Conservation (phyloP, 331 rosid species). For the Phaseolus coccineus region DNA sequence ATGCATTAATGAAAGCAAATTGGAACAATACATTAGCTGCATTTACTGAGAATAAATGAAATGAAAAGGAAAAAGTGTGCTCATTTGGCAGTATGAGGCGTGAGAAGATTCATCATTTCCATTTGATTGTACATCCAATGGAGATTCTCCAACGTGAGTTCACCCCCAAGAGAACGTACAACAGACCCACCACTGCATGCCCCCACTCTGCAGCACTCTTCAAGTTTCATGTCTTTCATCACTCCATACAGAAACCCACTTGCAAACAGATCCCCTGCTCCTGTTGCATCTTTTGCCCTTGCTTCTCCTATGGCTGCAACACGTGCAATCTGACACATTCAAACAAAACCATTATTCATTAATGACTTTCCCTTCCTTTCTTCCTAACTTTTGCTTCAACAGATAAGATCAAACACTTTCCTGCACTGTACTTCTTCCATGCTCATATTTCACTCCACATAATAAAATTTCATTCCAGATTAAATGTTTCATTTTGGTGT, state of each 20-base stretch:
- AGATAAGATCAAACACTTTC: neutral
- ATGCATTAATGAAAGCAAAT: conserved; percentile 19
- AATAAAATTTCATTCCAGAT: too few relatives aligned
- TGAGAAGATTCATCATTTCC: conserved; percentile 69
- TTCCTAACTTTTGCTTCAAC: neutral
- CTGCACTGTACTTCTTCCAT: neutral
- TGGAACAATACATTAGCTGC: conserved; percentile 32
- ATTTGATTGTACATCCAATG: conserved; percentile 89
- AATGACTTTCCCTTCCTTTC: too few relatives aligned
- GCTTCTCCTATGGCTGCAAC: conserved; percentile 77
- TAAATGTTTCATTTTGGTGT: too few relatives aligned
- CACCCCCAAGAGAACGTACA: conserved; percentile 79
- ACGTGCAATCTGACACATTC: conserved; percentile 60
- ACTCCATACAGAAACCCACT: conserved; percentile 88
- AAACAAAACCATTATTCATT: neutral
- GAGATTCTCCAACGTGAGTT: conserved; percentile 72
- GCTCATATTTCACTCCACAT: too few relatives aligned
- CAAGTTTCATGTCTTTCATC: conserved; percentile 72
- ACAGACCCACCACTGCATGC: conserved; percentile 92
- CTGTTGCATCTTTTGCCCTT: conserved; percentile 77
- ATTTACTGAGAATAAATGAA: conserved; percentile 31
- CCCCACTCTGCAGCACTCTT: conserved; percentile 87
- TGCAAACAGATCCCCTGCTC: conserved; percentile 95
- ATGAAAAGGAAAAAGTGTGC: neutral
- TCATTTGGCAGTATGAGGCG: conserved; percentile 48